Evolutionary conservation across 1,284 basidiomycete genomes (phyloP).

Genomic region (Calocybe gambosa): DNA sequence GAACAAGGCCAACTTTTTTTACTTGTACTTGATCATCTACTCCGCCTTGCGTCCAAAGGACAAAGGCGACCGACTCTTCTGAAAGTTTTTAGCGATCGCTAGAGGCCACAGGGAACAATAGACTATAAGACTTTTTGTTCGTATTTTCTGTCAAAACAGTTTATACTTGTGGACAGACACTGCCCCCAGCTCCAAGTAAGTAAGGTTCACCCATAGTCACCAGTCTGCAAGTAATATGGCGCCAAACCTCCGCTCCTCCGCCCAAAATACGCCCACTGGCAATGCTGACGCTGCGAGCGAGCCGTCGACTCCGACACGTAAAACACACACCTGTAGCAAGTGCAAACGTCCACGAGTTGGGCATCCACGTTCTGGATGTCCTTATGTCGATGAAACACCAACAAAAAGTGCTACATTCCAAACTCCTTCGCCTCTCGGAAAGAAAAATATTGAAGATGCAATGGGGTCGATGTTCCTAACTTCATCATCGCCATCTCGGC

Average conservation of each 20-base stretch:
- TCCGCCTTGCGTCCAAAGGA: too few relatives aligned
- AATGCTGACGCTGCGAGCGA: constrained; percentile 9
- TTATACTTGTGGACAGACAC: neutral
- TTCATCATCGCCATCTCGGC: constrained; percentile 17
- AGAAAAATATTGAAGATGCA: constrained; percentile 24
- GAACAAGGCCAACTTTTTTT: too few relatives aligned
- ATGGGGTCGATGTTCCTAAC: constrained; percentile 32
- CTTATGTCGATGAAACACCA: constrained; percentile 28
- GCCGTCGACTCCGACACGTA: constrained; percentile 23
- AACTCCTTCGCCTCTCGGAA: constrained; percentile 15
- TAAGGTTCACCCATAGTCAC: too few relatives aligned
- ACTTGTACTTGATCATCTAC: too few relatives aligned
- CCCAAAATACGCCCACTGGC: constrained; percentile 17
- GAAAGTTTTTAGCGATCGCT: neutral
- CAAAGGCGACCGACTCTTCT: too few relatives aligned
- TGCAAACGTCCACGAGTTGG: constrained; percentile 48
- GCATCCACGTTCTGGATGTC: constrained; percentile 55
- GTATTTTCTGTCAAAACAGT: neutral
- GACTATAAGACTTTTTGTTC: neutral
- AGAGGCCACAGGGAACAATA: neutral
- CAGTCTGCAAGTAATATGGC: constrained; percentile 18
- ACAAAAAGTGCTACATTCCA: constrained; percentile 7
- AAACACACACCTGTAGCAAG: constrained; percentile 42
- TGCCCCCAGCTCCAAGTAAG: neutral
- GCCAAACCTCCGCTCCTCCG: constrained; percentile 23